Percentiles rank a stretch among this genome's conserved stretches.
phyloP scores from a whole-genome alignment of 441 rosid genomes.

The Brassica balearica region DNA sequence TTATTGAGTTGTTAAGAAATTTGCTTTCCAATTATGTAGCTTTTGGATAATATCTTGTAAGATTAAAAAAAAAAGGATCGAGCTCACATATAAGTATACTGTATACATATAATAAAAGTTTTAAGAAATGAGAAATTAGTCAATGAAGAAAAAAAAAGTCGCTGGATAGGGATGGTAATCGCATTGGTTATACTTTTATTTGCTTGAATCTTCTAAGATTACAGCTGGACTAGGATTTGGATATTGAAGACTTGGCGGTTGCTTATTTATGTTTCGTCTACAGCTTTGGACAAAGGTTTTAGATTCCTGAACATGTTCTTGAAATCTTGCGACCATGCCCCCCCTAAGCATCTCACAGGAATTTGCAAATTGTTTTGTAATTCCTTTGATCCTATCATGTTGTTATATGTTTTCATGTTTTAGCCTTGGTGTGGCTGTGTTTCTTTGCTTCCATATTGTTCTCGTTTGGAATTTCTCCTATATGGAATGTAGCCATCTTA shows the following conservation, averaged over 20 bases:
- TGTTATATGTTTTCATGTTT: not conserved
- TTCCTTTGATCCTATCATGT: not conserved
- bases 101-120: not conserved
- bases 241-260: not conserved
- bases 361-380: not conserved
- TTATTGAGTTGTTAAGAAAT: not conserved
- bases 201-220: constrained; percentile 6
- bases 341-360: not conserved
- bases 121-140: not conserved
- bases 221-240: not conserved
- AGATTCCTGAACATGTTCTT: not conserved
- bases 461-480: not conserved
- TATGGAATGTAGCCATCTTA: not conserved
- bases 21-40: not conserved
- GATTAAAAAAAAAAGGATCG: no score
- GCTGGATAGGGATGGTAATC: not conserved
- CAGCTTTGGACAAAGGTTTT: not conserved
- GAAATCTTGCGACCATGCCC: not conserved
- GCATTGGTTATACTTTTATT: not conserved
- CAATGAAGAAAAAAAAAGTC: not conserved
- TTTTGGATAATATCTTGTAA: not conserved
- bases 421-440: not conserved
- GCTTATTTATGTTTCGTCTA: not conserved
- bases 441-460: not conserved
- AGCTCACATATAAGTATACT: not conserved